Evolutionary conservation across 129 eudicot species (phyloP), one percentile per base, ranked within the genome.

Genomic region (Pittosporum tobira): DNA sequence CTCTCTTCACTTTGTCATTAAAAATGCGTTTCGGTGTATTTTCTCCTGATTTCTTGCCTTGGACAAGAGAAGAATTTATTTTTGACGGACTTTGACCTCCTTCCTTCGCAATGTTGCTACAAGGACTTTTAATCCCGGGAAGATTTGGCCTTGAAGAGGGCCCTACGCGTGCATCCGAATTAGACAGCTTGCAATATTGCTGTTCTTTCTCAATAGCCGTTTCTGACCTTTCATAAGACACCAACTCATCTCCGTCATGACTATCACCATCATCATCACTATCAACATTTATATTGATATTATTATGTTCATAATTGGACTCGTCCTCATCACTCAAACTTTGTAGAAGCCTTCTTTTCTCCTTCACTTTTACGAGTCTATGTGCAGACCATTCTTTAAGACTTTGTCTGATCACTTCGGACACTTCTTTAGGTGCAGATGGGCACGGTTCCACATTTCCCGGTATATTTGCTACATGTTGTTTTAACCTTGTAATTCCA

Each of bases 391-490:
- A 30, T 56, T 56, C 61, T 23, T 18, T 56, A 56, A 56, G 27
- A 31, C 43, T 56, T 23, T 56, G 61, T 20, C 61, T n/a, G 31
- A 55, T 55, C 45, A 31, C 2, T 30, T 55, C 43, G 6, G 61
- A 55, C 27, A 55, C 45, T 55, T 55, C 61, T 31, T 55, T 55
- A 29, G 61, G 45, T 31, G 44, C 43, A 55, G 61, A 55, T 55
- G 61, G 61, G 19, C 61, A 55, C 22, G 61, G 25, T 55, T 55
- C 61, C 2, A 55, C 61, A 55, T 55, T 55, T 55, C 61, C 61
- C 1, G 61, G 27, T 55, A 55, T 55, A 55, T 38, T 38, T 7
- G 61, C 61, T 29, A 55, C 61, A 55, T 55, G 61, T 13, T 55
- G 61, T 55, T 55, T 55, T 19, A 55, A 55, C 43, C 61, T 31